Evolutionary conservation across 192 early-diverging fungal species (phyloP).

Genomic region (Phlyctochytrium arcticum): DNA sequence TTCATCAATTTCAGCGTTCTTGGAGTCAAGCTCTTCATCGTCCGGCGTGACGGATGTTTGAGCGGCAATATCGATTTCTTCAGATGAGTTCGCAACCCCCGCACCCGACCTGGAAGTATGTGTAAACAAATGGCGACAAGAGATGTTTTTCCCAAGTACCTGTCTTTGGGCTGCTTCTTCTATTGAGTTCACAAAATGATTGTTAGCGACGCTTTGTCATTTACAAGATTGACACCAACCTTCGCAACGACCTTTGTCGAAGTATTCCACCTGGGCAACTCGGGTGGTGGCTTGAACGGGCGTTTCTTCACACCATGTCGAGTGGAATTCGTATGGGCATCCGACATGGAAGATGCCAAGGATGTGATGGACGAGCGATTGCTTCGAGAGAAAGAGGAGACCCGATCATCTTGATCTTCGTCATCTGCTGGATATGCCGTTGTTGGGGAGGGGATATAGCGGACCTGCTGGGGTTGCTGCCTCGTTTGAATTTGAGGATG

Average conservation of each 20-base stretch:
- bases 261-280: constrained; percentile 37
- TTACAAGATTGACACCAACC: background rate
- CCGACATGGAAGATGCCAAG: constrained; percentile 8
- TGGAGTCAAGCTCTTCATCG: background rate
- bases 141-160: background rate
- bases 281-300: background rate
- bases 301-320: constrained; percentile 4
- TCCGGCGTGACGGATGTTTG: background rate
- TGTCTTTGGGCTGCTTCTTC: background rate
- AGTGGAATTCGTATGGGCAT: background rate
- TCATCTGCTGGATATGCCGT: background rate
- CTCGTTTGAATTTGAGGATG: background rate
- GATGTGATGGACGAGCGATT: background rate
- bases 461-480: background rate
- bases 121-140: background rate
- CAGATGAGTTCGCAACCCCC: background rate
- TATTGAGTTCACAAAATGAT: too few relatives aligned
- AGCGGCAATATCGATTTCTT: background rate
- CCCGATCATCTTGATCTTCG: constrained; percentile 1
- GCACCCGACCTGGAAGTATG: background rate
- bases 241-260: constrained; percentile 8
- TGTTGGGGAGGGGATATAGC: background rate
- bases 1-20: background rate
- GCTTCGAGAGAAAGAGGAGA: constrained; percentile 1
- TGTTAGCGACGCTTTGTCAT: background rate